Conservation (phyloP, 352 stramenopile species). For the Blastocystis sp. region DNA sequence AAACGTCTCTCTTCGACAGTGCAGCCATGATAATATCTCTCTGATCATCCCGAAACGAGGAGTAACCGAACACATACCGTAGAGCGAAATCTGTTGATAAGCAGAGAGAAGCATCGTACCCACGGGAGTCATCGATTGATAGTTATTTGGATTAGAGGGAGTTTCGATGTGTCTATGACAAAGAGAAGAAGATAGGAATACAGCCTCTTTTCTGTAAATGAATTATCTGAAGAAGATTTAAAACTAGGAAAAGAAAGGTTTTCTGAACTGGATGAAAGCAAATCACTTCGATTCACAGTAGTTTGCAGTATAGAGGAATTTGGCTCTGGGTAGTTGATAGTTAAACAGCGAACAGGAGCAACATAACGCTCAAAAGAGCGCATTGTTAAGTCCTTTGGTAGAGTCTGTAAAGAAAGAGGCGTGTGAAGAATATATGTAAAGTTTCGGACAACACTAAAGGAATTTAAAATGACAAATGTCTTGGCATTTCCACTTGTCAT, state of each 20-base stretch:
- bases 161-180: background rate
- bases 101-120: background rate
- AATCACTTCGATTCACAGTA: background rate
- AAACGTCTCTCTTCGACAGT: conserved; percentile 85
- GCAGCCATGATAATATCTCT: conserved; percentile 83
- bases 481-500: background rate
- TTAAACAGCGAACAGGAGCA: background rate
- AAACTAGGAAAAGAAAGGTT: background rate
- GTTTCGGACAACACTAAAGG: background rate
- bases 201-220: background rate
- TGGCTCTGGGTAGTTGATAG: background rate
- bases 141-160: background rate
- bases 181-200: background rate
- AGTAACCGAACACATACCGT: conserved; percentile 83
- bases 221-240: background rate
- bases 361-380: background rate
- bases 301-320: background rate
- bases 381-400: background rate
- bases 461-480: background rate
- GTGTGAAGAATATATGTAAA: background rate
- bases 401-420: conserved; percentile 8
- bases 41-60: conserved; percentile 86
- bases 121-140: background rate
- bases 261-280: background rate
- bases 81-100: conserved; percentile 43